Base-by-base conservation (phyloP, 495 filamentous ascomycete species). In the Cryomyces minteri region DNA sequence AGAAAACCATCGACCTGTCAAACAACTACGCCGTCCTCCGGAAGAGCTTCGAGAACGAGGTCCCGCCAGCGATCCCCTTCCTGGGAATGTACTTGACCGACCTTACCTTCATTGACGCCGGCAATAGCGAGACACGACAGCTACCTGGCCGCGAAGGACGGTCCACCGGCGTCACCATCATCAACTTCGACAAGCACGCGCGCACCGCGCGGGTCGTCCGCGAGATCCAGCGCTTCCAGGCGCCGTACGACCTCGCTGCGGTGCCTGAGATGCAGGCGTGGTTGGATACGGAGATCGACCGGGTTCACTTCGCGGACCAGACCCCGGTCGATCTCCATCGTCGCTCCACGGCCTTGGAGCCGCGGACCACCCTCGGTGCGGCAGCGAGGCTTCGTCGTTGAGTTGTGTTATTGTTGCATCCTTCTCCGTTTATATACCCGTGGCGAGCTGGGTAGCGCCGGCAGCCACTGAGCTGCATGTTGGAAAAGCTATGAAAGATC, bases 101-200 rank as follows among this genome's bases (percentile, higher is more conserved):
- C 56, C 69, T 86, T 32, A 84, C 80, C 6, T 84, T 86, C 52
- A 80, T 94, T 18, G 88, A 99, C 57, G 83, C 84, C 48, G 92
- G 92, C 47, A 99, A 99, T 62, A 81, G 82, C 41, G 75, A 82
- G 5, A 83, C 70, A 31, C 77, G 79, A 51, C 72, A 76, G 44
- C 64, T 80, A 5, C 72, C 75, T 6, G 64, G 69, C 39, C 48
- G 62, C 7, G 64, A 72, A 14, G 51, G 51, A 12, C 40, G 49
- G 37, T 68, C 68, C n/a, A 68, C 72, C 5, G 73, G 78, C 32
- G 70, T 80, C 59, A 70, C 73, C 0, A 84, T 95, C 12, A 88
- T 99, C 71, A 99, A 99, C 63, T 99, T 94, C 50, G 90, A 96
- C 70, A 99, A 96, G 64, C 83, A 96, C 57, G 80, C 80, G 58